These are phyloP conservation scores for Geotrichum fermentans DNA, from an alignment of 1,139 yeast species.

Conservation along the genomic window DNA sequence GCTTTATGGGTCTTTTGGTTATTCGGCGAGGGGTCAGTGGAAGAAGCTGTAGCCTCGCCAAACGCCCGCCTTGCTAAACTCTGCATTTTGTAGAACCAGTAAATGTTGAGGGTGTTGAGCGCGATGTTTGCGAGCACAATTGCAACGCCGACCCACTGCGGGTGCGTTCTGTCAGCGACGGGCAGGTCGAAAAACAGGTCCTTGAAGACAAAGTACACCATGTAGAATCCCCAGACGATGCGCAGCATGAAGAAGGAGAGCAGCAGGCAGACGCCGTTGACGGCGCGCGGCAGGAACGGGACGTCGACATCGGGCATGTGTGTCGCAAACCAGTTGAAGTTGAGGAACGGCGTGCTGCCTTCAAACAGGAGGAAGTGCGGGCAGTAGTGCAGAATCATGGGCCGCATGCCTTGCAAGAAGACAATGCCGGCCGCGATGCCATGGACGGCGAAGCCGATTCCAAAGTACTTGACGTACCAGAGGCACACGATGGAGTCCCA, in stretches of 20 bases:
- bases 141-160: conserved; percentile 44
- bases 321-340: conserved; percentile 83
- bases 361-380: conserved; percentile 84
- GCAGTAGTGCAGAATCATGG: conserved; percentile 78
- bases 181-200: conserved; percentile 25
- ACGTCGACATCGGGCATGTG: conserved; percentile 52
- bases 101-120: conserved; percentile 60
- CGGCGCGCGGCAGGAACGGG: conserved; percentile 5
- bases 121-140: conserved; percentile 59
- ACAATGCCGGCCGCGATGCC: conserved; percentile 79
- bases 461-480: conserved; percentile 59
- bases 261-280: conserved; percentile 69
- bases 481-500: conserved; percentile 79
- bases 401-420: conserved; percentile 57
- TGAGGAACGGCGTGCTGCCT: conserved; percentile 89
- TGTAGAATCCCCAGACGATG: conserved; percentile 83
- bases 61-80: conserved; percentile 46
- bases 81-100: conserved; percentile 73
- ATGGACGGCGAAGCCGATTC: conserved; percentile 77
- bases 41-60: background rate
- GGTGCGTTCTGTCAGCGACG: conserved; percentile 34
- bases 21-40: conserved; percentile 10
- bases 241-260: conserved; percentile 69
- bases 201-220: conserved; percentile 47
- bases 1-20: background rate